phyloP scores from a whole-genome alignment of 2,329 filamentous ascomycete species.

The Scedosporium aurantiacum region DNA sequence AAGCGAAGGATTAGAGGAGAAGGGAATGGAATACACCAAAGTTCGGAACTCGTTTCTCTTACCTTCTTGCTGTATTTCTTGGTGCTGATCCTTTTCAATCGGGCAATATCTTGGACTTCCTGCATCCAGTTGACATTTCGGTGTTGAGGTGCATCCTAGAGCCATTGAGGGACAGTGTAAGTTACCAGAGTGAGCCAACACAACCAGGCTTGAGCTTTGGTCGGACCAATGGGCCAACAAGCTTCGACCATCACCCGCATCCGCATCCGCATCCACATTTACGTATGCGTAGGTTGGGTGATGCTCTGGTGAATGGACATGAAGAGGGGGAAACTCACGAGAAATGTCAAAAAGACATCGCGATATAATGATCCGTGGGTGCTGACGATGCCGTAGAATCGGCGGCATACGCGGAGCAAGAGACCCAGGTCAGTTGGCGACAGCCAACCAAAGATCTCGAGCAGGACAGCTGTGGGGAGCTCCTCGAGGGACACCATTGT shows the following conservation, averaged over 20 bases:
- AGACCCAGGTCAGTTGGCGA: constrained; percentile 43
- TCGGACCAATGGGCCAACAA: too few species aligned
- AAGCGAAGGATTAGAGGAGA: neutral
- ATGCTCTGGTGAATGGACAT: neutral
- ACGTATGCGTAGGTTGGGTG: neutral
- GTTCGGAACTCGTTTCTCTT: constrained; percentile 7
- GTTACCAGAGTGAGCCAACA: neutral
- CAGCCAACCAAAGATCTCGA: constrained; percentile 47
- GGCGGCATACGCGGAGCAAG: constrained; percentile 39
- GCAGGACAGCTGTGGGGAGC: constrained; percentile 53
- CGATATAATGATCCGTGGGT: constrained; percentile 50
- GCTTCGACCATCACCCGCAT: too few species aligned
- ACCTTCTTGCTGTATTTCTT: constrained; percentile 25
- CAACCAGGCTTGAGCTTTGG: neutral
- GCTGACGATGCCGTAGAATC: constrained; percentile 41
- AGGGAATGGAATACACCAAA: neutral
- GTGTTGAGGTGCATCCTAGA: constrained; percentile 22
- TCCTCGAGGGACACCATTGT: constrained; percentile 18
- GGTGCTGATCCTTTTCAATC: constrained; percentile 31
- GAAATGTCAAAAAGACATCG: constrained; percentile 45
- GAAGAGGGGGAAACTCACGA: constrained; percentile 30
- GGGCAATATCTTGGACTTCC: constrained; percentile 31
- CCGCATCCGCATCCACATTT: too few species aligned
- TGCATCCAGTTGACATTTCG: constrained; percentile 29
- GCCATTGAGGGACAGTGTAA: neutral